phyloP scores from a whole-genome alignment of 2,329 filamentous ascomycete genomes.

The Emergomyces orientalis region DNA sequence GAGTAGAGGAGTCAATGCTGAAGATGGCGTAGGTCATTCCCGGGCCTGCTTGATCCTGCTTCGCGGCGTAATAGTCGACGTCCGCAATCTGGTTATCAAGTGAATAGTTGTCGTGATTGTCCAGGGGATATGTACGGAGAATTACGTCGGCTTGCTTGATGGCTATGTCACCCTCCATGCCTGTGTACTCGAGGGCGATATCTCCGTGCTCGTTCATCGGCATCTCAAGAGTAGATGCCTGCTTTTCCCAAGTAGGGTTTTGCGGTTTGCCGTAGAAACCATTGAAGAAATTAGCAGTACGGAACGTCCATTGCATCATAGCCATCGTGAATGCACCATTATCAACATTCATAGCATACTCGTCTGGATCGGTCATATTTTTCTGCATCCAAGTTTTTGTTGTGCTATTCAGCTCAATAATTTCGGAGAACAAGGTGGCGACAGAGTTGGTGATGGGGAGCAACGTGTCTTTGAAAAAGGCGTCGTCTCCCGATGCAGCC shows the following conservation, averaged over 20 bases:
- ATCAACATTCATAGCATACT: not conserved
- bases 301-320: not conserved
- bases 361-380: not conserved
- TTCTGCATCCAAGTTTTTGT: not conserved
- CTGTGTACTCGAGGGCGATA: not conserved
- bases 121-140: not conserved
- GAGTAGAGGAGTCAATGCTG: not conserved
- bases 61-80: not conserved
- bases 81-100: not conserved
- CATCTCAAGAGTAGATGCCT: not conserved
- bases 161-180: not conserved
- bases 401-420: not conserved
- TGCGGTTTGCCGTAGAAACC: not conserved
- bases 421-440: not conserved
- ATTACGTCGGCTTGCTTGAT: not conserved
- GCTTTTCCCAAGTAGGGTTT: not conserved
- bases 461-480: conserved; percentile 33
- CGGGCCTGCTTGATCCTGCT: not conserved
- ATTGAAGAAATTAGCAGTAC: not conserved
- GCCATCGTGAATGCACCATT: not conserved
- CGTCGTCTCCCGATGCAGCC: conserved; percentile 44
- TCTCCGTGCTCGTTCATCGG: not conserved
- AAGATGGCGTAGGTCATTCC: not conserved
- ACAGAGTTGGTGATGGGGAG: too few relatives aligned
- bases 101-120: not conserved